Evolutionary conservation across 2,329 filamentous ascomycete species (phyloP).

Genomic region (Phoma sp.): DNA sequence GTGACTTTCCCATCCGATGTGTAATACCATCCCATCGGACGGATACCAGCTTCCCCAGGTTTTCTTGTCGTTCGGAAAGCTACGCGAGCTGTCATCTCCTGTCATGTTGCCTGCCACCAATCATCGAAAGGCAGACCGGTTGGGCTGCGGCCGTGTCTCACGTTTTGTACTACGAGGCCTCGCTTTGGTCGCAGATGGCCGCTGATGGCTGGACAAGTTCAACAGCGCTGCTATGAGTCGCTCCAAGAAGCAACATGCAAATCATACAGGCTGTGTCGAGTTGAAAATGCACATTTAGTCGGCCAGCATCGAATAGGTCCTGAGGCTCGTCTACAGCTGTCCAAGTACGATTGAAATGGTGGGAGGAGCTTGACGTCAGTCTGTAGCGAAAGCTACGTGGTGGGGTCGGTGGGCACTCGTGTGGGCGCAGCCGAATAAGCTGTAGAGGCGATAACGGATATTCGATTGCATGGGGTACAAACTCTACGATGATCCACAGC

Average conservation of each 20-base stretch:
- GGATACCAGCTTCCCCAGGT: constrained; percentile 28
- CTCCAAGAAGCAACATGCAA: background rate
- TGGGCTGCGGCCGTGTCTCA: constrained; percentile 15
- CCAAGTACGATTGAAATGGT: no score
- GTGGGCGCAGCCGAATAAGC: background rate
- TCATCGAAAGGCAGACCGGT: constrained; percentile 1
- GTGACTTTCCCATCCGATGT: background rate
- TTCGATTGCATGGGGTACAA: constrained; percentile 2
- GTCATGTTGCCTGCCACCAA: constrained; percentile 2
- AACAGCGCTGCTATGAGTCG: constrained; percentile 4
- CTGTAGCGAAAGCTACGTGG: no score
- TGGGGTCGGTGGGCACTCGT: no score
- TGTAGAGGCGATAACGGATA: background rate
- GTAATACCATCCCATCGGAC: constrained; percentile 21
- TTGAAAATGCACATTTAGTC: background rate
- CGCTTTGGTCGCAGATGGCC: constrained; percentile 8
- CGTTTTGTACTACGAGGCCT: constrained; percentile 15
- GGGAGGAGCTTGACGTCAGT: no score
- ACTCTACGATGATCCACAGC: constrained; percentile 12
- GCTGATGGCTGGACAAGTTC: constrained; percentile 4
- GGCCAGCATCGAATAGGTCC: background rate
- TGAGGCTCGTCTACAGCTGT: no score
- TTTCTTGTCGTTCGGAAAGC: constrained; percentile 8
- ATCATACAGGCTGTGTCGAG: background rate
- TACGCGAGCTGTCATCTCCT: constrained; percentile 23